phyloP scores from a whole-genome alignment of 306 rosid species.

The Ceratonia siliqua region DNA sequence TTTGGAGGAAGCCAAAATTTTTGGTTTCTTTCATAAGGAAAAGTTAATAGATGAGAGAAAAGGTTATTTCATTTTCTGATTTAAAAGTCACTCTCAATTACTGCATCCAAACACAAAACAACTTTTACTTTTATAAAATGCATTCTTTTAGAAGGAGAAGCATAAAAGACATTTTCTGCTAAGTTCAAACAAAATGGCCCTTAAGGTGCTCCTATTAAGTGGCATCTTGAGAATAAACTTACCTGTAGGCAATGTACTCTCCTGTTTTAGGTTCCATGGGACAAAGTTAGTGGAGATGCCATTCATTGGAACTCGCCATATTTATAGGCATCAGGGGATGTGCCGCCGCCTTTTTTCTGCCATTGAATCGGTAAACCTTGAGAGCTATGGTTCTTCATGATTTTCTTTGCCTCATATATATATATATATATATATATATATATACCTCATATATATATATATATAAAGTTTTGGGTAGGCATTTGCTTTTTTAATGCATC shows the following conservation, averaged over 20 bases:
- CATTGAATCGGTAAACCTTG: constrained; percentile 60
- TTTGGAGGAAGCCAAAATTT: too few relatives aligned
- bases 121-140: too few relatives aligned
- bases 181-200: too few relatives aligned
- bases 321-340: constrained; percentile 74
- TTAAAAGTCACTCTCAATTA: too few relatives aligned
- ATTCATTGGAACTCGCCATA: constrained; percentile 60
- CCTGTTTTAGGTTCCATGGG: constrained; percentile 61
- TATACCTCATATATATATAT: constrained; percentile 15
- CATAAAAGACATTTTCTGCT: too few relatives aligned
- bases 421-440: constrained; percentile 33
- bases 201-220: not conserved
- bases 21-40: too few relatives aligned
- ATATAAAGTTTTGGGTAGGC: constrained; percentile 5
- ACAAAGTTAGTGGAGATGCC: constrained; percentile 83
- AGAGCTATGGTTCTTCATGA: constrained; percentile 28
- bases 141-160: too few relatives aligned
- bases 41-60: too few relatives aligned
- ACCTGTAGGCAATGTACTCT: not conserved
- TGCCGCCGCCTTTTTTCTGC: constrained; percentile 55
- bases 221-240: not conserved
- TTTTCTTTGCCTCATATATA: constrained; percentile 24
- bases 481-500: constrained; percentile 20
- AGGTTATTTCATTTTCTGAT: too few relatives aligned
- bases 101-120: too few relatives aligned